Evolutionary conservation across 1,284 basidiomycete species (phyloP).

Genomic region (Melampsora americana): DNA sequence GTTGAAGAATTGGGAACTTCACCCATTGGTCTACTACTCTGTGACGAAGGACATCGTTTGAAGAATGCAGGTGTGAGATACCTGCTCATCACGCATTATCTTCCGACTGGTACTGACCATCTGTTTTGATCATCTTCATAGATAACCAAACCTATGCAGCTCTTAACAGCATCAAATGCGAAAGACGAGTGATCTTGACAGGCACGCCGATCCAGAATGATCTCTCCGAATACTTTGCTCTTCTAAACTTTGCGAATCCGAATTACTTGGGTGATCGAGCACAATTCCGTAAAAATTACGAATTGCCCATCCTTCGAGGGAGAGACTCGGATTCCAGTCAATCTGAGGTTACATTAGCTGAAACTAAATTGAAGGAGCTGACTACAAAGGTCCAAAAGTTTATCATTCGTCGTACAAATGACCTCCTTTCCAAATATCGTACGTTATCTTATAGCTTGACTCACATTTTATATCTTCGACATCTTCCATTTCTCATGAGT

Average conservation of each 20-base stretch:
- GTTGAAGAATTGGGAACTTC: conserved; percentile 71
- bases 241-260: conserved; percentile 95
- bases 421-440: conserved; percentile 94
- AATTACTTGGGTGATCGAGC: conserved; percentile 86
- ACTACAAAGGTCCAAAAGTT: conserved; percentile 88
- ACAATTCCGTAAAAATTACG: conserved; percentile 95
- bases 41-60: conserved; percentile 93
- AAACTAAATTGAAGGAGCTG: conserved; percentile 89
- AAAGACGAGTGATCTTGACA: conserved; percentile 91
- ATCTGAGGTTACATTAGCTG: conserved; percentile 73
- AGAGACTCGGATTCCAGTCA: conserved; percentile 87
- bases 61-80: conserved; percentile 80
- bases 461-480: background rate
- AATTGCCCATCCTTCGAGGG: conserved; percentile 87
- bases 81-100: background rate
- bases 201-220: conserved; percentile 97
- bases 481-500: conserved; percentile 1
- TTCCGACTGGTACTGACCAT: background rate
- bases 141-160: conserved; percentile 71
- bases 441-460: conserved; percentile 54
- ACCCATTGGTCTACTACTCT: conserved; percentile 83
- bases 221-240: conserved; percentile 91
- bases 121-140: conserved; percentile 16
- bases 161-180: conserved; percentile 78
- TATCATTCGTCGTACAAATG: conserved; percentile 95